phyloP scores from a whole-genome alignment of 164 flowering plant genomes.

The Stephania japonica region DNA sequence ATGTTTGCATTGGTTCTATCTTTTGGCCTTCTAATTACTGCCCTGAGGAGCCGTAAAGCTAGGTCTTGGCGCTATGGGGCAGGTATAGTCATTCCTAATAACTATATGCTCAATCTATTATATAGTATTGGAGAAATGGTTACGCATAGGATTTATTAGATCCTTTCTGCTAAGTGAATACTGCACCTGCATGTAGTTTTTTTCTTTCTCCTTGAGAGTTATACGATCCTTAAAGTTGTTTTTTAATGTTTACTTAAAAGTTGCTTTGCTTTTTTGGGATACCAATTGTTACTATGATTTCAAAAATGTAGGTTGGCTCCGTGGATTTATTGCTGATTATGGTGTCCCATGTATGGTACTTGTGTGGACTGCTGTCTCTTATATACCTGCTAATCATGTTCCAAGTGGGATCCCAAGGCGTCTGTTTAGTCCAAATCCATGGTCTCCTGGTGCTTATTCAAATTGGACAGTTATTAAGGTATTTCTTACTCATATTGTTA shows the following conservation, averaged over 20 bases:
- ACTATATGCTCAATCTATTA: background rate
- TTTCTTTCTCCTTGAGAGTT: background rate
- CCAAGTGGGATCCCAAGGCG: conserved; percentile 95
- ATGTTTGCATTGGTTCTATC: conserved; percentile 94
- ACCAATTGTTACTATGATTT: conserved; percentile 1
- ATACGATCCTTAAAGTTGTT: background rate
- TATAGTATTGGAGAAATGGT: background rate
- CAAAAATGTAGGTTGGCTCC: conserved; percentile 49
- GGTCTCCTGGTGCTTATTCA: conserved; percentile 91
- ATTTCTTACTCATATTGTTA: background rate
- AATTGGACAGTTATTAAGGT: conserved; percentile 97
- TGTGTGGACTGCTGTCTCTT: conserved; percentile 86
- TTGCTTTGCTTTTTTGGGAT: background rate
- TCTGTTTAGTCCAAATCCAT: conserved; percentile 91
- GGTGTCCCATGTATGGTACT: conserved; percentile 97
- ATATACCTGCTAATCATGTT: conserved; percentile 62
- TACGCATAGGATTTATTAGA: too few relatives aligned
- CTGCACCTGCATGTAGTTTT: background rate
- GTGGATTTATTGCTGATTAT: conserved; percentile 90
- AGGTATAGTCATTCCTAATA: conserved; percentile 35
- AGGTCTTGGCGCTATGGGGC: conserved; percentile 97
- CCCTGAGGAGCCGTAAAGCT: conserved; percentile 85
- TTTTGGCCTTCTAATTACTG: conserved; percentile 89
- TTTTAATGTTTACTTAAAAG: background rate
- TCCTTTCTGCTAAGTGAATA: background rate